phyloP scores from a whole-genome alignment of 768 basidiomycete species.

The Leucogyrophana mollusca region DNA sequence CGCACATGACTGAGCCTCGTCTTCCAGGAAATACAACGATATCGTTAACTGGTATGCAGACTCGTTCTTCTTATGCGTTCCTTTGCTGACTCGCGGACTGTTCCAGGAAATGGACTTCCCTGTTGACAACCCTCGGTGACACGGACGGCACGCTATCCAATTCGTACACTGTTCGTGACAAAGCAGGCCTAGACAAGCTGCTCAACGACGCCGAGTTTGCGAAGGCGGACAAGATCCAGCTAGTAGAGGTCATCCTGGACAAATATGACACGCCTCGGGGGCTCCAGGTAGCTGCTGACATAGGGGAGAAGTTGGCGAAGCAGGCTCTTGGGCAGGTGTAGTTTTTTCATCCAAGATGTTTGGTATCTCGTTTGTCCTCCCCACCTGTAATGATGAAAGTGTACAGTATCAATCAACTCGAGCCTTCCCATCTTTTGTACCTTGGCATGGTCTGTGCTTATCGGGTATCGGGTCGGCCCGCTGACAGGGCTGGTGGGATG shows the following conservation, averaged over 20 bases:
- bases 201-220: constrained; percentile 64
- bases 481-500: too few species aligned
- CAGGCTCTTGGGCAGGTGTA: too few species aligned
- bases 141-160: constrained; percentile 43
- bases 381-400: too few species aligned
- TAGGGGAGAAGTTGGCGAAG: constrained; percentile 15
- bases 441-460: too few species aligned
- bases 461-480: too few species aligned
- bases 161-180: constrained; percentile 68
- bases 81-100: neutral
- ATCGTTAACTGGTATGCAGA: constrained; percentile 63
- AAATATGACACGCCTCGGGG: constrained; percentile 69
- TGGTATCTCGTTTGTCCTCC: too few species aligned
- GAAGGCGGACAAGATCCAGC: constrained; percentile 63
- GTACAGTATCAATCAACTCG: too few species aligned
- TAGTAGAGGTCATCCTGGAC: constrained; percentile 81
- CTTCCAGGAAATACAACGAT: constrained; percentile 76
- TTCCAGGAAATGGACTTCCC: constrained; percentile 58
- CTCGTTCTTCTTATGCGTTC: neutral
- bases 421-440: too few species aligned
- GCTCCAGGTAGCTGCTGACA: constrained; percentile 50
- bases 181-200: constrained; percentile 63
- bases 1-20: neutral
- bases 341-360: too few species aligned
- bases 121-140: constrained; percentile 62